Base-by-base conservation (phyloP, 495 filamentous ascomycete genomes). In the Aspergillus avenaceus region DNA sequence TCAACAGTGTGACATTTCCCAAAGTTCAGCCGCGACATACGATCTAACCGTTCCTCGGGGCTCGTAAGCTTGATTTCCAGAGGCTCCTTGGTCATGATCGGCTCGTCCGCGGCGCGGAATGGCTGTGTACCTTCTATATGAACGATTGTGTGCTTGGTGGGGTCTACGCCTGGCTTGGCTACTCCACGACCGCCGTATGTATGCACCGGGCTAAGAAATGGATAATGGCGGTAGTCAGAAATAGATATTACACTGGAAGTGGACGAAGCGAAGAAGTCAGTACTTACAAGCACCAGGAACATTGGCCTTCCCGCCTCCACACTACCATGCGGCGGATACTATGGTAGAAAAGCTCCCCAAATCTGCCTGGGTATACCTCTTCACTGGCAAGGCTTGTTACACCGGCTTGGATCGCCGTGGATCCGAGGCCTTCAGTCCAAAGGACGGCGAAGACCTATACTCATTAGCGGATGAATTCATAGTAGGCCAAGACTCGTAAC, bases 1-100 rank as follows among this genome's bases (percentile, higher is more conserved):
- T 79, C 72, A 21, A 75, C 71, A 1, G 75, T 72, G 54, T 78
- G 71, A 3, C 69, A 51, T 40, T 78, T 79, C 12, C 63, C 70
- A 42, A 72, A 77, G 38, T 78, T 76, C 16, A 78, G 37, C 6
- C 73, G 59, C 1, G 74, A 77, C 57, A 66, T 65, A 0, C 32
- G 5, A 40, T 78, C 65, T 3, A 78, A 50, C 22, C 50, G 63
- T 37, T 59, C 45, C 8, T 62, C 55, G 8, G 46, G 47, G 18
- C 22, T 52, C 1, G 41, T 50, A 2, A 66, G 64, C 18, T 40
- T 44, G 16, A 73, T 59, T 19, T 60, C 61, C 4, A 73, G 12
- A 12, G 69, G 61, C 13, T 56, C 47, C 45, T 73, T 73, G 4
- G 41, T 52, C 62, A 72, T 61, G 14, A 18, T 36, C 3, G 60